Percentiles rank a stretch among this genome's conserved stretches.
phyloP scores from a whole-genome alignment of 768 basidiomycete species.

The Lentinula edodes region DNA sequence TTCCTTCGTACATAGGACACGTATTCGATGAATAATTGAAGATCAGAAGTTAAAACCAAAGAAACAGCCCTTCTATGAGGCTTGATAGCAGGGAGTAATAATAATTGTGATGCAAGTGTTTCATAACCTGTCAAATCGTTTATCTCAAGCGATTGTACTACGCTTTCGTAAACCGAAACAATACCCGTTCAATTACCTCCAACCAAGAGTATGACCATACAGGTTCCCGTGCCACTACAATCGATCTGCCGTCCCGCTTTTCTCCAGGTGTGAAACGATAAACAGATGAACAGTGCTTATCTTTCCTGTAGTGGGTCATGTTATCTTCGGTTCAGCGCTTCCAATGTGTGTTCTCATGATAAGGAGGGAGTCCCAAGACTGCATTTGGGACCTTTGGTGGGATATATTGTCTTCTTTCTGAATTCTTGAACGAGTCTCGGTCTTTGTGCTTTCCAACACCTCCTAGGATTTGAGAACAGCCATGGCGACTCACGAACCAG shows the following conservation, averaged over 20 bases:
- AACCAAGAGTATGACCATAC: background rate
- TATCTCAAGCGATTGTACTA: too few relatives aligned
- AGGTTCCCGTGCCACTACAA: background rate
- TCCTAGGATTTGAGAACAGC: background rate
- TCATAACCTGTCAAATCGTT: too few relatives aligned
- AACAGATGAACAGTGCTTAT: background rate
- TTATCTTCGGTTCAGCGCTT: background rate
- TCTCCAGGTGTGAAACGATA: background rate
- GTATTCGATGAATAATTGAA: conserved; percentile 10
- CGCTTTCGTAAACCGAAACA: too few relatives aligned
- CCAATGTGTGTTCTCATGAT: conserved; percentile 1
- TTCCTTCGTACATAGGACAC: conserved; percentile 4
- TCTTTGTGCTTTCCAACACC: background rate
- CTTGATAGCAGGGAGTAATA: background rate
- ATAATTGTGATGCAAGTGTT: too few relatives aligned
- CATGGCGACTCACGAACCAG: background rate
- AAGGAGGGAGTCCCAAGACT: background rate
- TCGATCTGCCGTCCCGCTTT: too few relatives aligned
- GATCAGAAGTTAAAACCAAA: conserved; percentile 4
- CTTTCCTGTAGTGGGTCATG: background rate
- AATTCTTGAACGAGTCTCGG: background rate
- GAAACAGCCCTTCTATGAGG: background rate
- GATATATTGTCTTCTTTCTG: background rate
- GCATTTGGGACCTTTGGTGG: background rate
- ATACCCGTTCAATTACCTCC: background rate